Evolutionary conservation across 805 yeast species (phyloP).

Genomic region (Isabelozyma pseudorhagii): DNA sequence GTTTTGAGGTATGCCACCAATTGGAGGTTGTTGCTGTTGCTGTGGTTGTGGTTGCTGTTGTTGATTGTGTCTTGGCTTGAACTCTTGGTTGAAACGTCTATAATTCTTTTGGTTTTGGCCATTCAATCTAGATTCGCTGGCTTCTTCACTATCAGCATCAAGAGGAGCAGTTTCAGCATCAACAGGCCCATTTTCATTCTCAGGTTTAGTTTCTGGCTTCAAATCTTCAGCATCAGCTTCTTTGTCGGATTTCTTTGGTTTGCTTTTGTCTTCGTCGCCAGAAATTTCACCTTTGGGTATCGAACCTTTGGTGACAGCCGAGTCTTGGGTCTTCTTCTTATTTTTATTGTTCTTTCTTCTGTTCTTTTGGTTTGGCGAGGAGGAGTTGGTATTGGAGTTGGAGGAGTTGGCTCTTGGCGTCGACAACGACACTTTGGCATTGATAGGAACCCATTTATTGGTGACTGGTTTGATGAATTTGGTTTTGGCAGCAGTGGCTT

Average conservation of each 20-base stretch:
- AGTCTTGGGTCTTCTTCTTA: slow-evolving; percentile 7
- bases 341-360: slow-evolving; percentile 4
- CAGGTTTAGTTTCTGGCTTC: neutral
- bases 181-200: neutral
- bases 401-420: slow-evolving; percentile 25
- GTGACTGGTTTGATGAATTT: slow-evolving; percentile 39
- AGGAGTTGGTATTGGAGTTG: slow-evolving; percentile 20
- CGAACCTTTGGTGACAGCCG: slow-evolving; percentile 1
- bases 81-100: slow-evolving; percentile 23
- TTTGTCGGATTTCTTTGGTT: neutral
- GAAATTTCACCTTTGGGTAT: neutral
- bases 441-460: slow-evolving; percentile 45
- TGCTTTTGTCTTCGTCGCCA: neutral
- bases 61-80: slow-evolving; percentile 15
- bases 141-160: slow-evolving; percentile 8
- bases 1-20: slow-evolving; percentile 5
- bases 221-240: slow-evolving; percentile 1
- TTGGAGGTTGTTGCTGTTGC: slow-evolving; percentile 8
- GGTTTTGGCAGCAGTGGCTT: slow-evolving; percentile 17
- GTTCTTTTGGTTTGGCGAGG: slow-evolving; percentile 6
- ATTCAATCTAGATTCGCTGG: slow-evolving; percentile 8
- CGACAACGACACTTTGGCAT: slow-evolving; percentile 40
- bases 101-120: slow-evolving; percentile 20
- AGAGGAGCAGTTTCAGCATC: neutral
- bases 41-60: slow-evolving; percentile 4